Evolutionary conservation across 495 filamentous ascomycete genomes (phyloP).

Genomic region (Chaetomium fimeti): DNA sequence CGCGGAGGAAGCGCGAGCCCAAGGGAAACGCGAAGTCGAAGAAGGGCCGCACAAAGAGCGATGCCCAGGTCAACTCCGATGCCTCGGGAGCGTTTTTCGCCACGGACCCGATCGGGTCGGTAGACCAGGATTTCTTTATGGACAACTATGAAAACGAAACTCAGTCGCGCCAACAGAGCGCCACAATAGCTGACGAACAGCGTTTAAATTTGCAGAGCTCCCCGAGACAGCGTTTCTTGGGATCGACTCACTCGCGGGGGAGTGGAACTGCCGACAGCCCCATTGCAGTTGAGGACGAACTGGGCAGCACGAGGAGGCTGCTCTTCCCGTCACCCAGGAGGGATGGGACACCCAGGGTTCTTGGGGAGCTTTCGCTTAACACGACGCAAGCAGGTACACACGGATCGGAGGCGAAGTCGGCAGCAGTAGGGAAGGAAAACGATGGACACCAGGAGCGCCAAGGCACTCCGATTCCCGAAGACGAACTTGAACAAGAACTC

Average conservation of each 20-base stretch:
- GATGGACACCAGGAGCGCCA: constrained; percentile 21
- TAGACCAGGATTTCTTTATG: constrained; percentile 33
- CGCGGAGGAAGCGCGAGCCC: constrained; percentile 47
- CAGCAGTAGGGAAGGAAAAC: constrained; percentile 46
- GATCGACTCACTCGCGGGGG: constrained; percentile 47
- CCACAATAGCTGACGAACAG: constrained; percentile 34
- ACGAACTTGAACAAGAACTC: constrained; percentile 56
- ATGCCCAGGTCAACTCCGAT: constrained; percentile 39
- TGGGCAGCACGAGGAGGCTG: constrained; percentile 70
- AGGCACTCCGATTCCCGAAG: constrained; percentile 32
- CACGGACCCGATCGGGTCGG: constrained; percentile 48
- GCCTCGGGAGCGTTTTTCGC: constrained; percentile 53
- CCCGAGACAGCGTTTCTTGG: constrained; percentile 35
- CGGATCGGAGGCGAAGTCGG: constrained; percentile 38
- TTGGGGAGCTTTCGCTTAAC: constrained; percentile 59
- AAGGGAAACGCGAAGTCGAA: constrained; percentile 47
- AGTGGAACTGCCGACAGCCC: constrained; percentile 65
- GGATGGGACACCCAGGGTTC: constrained; percentile 56
- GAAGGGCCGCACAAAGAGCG: constrained; percentile 45
- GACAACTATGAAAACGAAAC: constrained; percentile 35
- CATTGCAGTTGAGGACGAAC: constrained; percentile 52
- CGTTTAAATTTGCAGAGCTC: constrained; percentile 40
- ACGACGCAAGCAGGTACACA: constrained; percentile 48
- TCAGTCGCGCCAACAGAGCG: constrained; percentile 32
- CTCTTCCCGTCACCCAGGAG: constrained; percentile 74